phyloP scores from a whole-genome alignment of 441 rosid genomes.

The Populus tomentosa region DNA sequence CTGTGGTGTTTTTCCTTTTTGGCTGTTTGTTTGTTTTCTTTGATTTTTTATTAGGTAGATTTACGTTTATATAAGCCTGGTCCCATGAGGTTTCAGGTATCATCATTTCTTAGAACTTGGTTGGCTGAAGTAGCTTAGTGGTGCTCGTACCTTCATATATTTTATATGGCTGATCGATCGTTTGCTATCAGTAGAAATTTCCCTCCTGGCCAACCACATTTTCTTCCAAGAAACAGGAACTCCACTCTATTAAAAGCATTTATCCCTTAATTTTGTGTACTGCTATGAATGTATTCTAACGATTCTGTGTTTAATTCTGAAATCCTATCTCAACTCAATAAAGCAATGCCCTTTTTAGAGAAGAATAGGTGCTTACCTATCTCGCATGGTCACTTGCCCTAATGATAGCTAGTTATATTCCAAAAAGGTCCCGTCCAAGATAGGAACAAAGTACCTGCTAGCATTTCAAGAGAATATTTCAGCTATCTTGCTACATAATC shows the following conservation, averaged over 20 bases:
- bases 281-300: neutral
- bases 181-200: neutral
- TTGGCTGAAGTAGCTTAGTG: neutral
- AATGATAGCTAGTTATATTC: neutral
- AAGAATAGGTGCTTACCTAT: neutral
- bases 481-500: neutral
- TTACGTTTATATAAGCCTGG: neutral
- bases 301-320: conserved; percentile 2
- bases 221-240: conserved; percentile 10
- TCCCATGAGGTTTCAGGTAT: neutral
- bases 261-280: neutral
- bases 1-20: conserved; percentile 11
- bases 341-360: neutral
- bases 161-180: neutral
- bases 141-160: neutral
- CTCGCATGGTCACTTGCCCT: neutral
- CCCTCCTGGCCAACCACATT: neutral
- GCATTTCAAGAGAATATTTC: neutral
- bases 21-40: neutral
- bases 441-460: neutral
- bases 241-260: neutral
- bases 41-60: neutral
- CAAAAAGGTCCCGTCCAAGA: neutral
- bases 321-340: neutral
- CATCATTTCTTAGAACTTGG: neutral